phyloP scores from a whole-genome alignment of 164 flowering plant species.

The Stephania japonica region DNA sequence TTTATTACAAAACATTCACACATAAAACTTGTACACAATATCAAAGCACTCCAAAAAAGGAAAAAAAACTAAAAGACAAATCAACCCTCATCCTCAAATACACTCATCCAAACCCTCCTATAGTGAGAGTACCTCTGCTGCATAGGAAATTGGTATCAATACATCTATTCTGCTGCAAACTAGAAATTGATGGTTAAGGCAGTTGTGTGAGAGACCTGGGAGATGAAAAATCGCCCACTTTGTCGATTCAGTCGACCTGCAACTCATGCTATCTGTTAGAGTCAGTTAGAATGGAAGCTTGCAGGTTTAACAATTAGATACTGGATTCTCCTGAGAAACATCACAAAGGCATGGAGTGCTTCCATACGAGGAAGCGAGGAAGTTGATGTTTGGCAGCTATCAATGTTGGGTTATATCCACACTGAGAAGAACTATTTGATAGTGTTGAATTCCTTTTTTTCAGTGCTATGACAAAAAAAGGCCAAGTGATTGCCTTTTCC shows the following conservation, averaged over 20 bases:
- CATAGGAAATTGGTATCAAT: background rate
- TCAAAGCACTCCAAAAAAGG: background rate
- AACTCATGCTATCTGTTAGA: background rate
- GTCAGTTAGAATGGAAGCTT: background rate
- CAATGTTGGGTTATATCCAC: background rate
- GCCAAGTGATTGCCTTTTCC: background rate
- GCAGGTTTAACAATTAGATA: background rate
- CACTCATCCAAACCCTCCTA: conserved; percentile 2
- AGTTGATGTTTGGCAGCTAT: background rate
- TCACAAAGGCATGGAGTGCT: background rate
- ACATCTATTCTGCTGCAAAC: background rate
- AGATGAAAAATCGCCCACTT: background rate
- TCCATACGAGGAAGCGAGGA: background rate
- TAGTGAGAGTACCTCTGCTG: background rate
- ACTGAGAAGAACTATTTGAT: background rate
- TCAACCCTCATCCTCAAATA: conserved; percentile 3
- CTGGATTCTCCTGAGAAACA: background rate
- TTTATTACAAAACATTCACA: background rate
- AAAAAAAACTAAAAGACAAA: background rate
- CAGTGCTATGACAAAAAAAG: background rate
- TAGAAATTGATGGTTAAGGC: background rate
- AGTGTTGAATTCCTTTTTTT: background rate
- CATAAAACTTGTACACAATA: background rate
- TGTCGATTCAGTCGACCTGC: background rate
- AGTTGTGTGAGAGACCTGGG: background rate